Evolutionary conservation across 1,139 yeast species (phyloP), one percentile per base, ranked within the genome.

Genomic region (Blastobotrys ciferrii): DNA sequence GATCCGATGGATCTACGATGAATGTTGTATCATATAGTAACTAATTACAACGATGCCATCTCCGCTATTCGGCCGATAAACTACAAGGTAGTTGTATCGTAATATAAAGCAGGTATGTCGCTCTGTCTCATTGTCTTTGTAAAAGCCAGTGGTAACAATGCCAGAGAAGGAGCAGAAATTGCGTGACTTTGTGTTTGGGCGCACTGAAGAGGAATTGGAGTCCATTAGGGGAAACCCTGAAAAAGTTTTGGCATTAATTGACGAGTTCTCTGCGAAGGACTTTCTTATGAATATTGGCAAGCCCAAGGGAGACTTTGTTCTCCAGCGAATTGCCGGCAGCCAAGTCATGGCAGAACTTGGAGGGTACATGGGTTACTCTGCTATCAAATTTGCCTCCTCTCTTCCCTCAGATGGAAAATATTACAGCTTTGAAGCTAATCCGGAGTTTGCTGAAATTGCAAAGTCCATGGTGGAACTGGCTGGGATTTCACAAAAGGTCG

Each of bases 401-500:
- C 50, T 56, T 32, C 60, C 60, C 1, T 47, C 45, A 15, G 53
- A 46, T 33, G 54, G 53, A 14, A 50, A 51, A 20, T 43, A 53
- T 20, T 47, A 42, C 23, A 52, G 55, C 14, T 42, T 57, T 23
- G 61, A 57, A 37, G 46, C 48, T 36, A 46, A 48, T 41, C 50
- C 47, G 12, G 46, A 53, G 32, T 53, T 47, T 44, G 61, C 61
- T 9, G 49, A 47, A 5, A 53, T 57, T 15, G 59, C 58, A 12
- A 37, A 43, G 20, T 45, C 51, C 23, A 48, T 47, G 33, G 39
- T 53, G 20, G 52, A 47, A 5, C 38, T 44, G 12, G 60, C 61
- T n/a, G 60, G 60, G 1, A 36, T 57, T 25, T 23, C 43, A 5
- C 52, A 54, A 41, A 44, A 47, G 42, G 53, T 57, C 11, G 57